A percentile compares a stretch with the other conserved stretches of the same genome.
Conservation (phyloP, 768 basidiomycete genomes). For the Boletellus sp. region DNA sequence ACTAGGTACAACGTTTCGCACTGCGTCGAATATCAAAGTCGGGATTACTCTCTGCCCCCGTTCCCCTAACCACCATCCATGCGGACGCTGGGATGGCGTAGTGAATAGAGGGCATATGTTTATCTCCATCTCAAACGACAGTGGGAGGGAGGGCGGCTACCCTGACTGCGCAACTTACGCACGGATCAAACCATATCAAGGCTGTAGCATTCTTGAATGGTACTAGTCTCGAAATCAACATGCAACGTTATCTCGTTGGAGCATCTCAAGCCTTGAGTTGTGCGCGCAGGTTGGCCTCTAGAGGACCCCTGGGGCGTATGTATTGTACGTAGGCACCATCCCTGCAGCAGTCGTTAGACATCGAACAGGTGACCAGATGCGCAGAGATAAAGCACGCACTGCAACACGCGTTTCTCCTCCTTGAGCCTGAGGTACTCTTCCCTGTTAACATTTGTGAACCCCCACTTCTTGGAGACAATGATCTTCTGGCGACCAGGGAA, state of each 20-base stretch:
- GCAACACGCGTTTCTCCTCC: conserved; percentile 84
- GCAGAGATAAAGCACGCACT: conserved; percentile 49
- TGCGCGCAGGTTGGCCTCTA: conserved; percentile 81
- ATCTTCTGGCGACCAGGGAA: conserved; percentile 99
- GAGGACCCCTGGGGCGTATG: conserved; percentile 82
- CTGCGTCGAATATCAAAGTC: conserved; percentile 5
- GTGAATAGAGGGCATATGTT: conserved; percentile 63
- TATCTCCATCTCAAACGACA: neutral
- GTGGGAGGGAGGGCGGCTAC: neutral
- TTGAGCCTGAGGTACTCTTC: conserved; percentile 86
- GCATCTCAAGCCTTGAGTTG: conserved; percentile 66
- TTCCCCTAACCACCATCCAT: conserved; percentile 77
- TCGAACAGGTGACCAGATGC: neutral
- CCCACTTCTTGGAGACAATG: conserved; percentile 97
- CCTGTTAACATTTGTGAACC: conserved; percentile 92
- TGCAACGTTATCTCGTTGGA: conserved; percentile 2
- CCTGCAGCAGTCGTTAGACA: conserved; percentile 20
- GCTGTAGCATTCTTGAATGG: conserved; percentile 17
- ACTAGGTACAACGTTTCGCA: conserved; percentile 15
- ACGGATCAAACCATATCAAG: conserved; percentile 11
- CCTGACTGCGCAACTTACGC: conserved; percentile 3
- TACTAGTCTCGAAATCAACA: conserved; percentile 15
- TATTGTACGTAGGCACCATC: conserved; percentile 96
- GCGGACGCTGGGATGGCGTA: conserved; percentile 51
- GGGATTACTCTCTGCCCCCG: conserved; percentile 63